Conservation (phyloP, 495 filamentous ascomycete genomes). For the Penicillium psychrofluorescens region DNA sequence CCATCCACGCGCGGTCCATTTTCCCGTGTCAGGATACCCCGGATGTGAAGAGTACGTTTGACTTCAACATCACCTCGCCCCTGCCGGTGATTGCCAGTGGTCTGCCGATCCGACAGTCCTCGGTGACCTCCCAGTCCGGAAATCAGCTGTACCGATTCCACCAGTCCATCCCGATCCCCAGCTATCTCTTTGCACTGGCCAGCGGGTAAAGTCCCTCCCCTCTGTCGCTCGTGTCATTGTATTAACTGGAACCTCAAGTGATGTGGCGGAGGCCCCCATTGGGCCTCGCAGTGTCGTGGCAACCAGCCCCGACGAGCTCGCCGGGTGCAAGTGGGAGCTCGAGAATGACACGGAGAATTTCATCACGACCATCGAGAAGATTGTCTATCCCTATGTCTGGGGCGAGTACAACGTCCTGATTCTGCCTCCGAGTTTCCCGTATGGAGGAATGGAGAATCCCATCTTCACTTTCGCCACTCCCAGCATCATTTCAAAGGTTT, state of each 20-base stretch:
- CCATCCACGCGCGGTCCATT: constrained; percentile 85
- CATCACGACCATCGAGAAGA: constrained; percentile 73
- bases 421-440: constrained; percentile 85
- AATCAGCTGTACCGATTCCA: constrained; percentile 68
- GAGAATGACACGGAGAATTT: constrained; percentile 86
- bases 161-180: constrained; percentile 86
- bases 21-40: constrained; percentile 98
- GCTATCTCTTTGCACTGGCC: constrained; percentile 87
- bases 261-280: constrained; percentile 76
- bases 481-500: constrained; percentile 72
- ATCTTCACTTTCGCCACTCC: constrained; percentile 91
- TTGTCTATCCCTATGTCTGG: constrained; percentile 87
- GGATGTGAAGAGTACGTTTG: constrained; percentile 84
- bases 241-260: constrained; percentile 28
- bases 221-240: background rate
- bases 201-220: constrained; percentile 48
- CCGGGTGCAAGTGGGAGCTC: constrained; percentile 80
- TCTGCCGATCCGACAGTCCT: constrained; percentile 51
- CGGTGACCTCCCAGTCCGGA: constrained; percentile 29
- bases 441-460: constrained; percentile 90
- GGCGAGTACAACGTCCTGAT: constrained; percentile 91
- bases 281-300: constrained; percentile 78
- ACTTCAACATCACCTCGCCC: constrained; percentile 80
- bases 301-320: constrained; percentile 79
- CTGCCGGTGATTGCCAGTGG: constrained; percentile 86